phyloP scores from a whole-genome alignment of 108 stramenopile species.

The Conticribra guillardii region DNA sequence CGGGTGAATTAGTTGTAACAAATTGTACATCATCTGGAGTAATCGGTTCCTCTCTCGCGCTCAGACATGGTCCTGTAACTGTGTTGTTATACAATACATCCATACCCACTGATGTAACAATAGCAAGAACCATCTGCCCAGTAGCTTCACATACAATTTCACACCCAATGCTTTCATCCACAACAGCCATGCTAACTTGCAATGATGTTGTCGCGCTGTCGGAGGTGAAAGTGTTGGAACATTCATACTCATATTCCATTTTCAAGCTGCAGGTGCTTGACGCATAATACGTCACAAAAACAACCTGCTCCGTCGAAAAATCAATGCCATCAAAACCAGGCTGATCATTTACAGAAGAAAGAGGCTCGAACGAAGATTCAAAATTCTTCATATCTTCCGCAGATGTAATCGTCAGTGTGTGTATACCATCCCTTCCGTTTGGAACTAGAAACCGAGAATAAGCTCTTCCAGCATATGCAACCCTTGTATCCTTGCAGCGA shows the following conservation, averaged over 20 bases:
- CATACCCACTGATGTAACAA: constrained; percentile 17
- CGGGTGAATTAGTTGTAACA: no score
- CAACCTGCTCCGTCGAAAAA: constrained; percentile 11
- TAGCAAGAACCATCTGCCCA: constrained; percentile 20
- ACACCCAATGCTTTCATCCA: constrained; percentile 17
- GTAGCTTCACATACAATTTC: constrained; percentile 13
- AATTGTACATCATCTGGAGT: no score
- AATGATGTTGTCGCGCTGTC: background rate
- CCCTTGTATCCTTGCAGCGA: background rate
- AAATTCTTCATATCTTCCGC: background rate
- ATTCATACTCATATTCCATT: constrained; percentile 1
- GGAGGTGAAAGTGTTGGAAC: background rate
- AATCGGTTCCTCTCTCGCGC: no score
- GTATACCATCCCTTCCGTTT: background rate
- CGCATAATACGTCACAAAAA: constrained; percentile 19
- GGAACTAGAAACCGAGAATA: background rate
- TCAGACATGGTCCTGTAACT: constrained; percentile 14
- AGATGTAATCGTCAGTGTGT: background rate
- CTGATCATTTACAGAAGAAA: background rate
- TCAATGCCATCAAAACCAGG: constrained; percentile 10
- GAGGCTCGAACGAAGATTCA: no score
- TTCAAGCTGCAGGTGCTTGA: constrained; percentile 10
- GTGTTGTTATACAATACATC: constrained; percentile 2
- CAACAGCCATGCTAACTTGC: constrained; percentile 3
- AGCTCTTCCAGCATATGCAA: background rate